Conservation (phyloP, 768 basidiomycete species). For the Postia placenta region DNA sequence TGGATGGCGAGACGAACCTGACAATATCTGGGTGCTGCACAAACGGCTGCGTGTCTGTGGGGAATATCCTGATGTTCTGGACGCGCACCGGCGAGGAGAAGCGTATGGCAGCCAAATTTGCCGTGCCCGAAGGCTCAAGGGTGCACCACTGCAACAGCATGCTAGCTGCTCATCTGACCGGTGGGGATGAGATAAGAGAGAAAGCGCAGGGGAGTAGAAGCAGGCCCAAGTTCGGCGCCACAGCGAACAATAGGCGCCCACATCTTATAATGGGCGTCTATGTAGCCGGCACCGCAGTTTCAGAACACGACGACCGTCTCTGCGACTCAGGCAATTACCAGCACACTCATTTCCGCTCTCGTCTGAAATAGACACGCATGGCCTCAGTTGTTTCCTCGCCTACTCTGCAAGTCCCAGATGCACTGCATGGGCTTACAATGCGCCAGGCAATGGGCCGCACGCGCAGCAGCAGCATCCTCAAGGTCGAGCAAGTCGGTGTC, state of each 20-base stretch:
- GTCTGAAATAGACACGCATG: constrained; percentile 1
- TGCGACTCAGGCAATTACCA: background rate
- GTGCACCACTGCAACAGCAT: constrained; percentile 65
- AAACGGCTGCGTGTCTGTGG: constrained; percentile 61
- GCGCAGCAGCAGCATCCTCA: constrained; percentile 66
- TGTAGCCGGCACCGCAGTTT: background rate
- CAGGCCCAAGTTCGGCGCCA: background rate
- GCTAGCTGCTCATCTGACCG: background rate
- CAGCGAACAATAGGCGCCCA: background rate
- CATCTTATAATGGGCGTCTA: background rate
- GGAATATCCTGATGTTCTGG: constrained; percentile 63
- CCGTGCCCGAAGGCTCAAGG: constrained; percentile 50
- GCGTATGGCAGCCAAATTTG: constrained; percentile 62
- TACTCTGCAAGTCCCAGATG: constrained; percentile 10
- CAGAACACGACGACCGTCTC: background rate
- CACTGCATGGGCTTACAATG: constrained; percentile 9
- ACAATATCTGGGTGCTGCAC: constrained; percentile 50
- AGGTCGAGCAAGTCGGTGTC: constrained; percentile 78
- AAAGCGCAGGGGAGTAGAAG: background rate
- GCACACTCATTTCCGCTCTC: background rate
- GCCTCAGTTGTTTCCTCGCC: constrained; percentile 6
- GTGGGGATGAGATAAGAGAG: background rate
- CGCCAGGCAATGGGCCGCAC: constrained; percentile 16
- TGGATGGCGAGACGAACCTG: background rate
- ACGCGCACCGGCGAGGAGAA: constrained; percentile 64